Conservation (phyloP, 176 grass and related monocot species). For the Lolium perenne region DNA sequence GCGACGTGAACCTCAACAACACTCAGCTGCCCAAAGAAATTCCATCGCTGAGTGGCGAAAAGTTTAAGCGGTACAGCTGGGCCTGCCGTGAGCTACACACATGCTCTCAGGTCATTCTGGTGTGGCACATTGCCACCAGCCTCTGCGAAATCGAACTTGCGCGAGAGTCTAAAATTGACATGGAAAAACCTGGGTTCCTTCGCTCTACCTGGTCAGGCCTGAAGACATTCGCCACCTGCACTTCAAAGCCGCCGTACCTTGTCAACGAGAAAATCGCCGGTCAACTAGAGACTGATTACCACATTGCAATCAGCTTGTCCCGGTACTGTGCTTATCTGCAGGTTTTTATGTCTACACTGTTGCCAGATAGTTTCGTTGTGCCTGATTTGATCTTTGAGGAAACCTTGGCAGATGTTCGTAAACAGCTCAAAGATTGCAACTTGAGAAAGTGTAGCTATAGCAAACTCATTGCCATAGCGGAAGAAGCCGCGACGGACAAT, state of each 20-base stretch:
- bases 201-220: background rate
- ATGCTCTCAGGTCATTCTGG: constrained; percentile 34
- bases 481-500: background rate
- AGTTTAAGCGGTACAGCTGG: background rate
- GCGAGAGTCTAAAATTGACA: background rate
- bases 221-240: background rate
- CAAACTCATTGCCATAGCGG: background rate
- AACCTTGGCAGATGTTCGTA: background rate
- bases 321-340: constrained; percentile 51
- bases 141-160: constrained; percentile 37
- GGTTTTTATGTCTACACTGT: background rate
- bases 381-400: background rate
- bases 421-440: background rate
- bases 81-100: background rate
- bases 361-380: constrained; percentile 17
- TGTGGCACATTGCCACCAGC: constrained; percentile 9
- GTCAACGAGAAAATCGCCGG: background rate
- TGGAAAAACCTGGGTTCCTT: background rate
- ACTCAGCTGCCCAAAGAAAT: background rate
- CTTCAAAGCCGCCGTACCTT: background rate
- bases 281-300: background rate
- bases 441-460: background rate
- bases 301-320: constrained; percentile 37
- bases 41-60: background rate
- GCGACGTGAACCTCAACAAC: background rate